Base-by-base conservation (phyloP, 805 yeast genomes). In the Ogataea sp. region DNA sequence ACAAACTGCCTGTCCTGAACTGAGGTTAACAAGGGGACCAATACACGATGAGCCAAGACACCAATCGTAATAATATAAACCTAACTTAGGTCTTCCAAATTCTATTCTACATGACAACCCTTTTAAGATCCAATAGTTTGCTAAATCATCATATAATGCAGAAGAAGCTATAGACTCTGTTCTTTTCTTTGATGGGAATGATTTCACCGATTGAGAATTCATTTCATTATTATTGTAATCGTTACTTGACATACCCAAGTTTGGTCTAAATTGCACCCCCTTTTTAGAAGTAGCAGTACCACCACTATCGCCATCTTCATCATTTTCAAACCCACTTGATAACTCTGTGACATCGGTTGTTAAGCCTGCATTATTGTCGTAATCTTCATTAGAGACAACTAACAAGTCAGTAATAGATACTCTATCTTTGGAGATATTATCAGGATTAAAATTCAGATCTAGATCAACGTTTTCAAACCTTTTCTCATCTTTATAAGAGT, bases 21-120 rank as follows among this genome's bases (percentile, higher is more conserved):
- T 37, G 6, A 58, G 36, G 39, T 56, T 60, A 13, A 61, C 54
- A 27, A 59, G 38, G 1, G 65, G 65, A 1, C 66, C 64, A 30
- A 51, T 54, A 45, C 68, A 62, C 5, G 65, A 52, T 3, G 65
- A 60, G 21, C 75, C 70, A 23, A 72, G 51, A 47, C 81, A 75
- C 83, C 83, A 76, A 36, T 67, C 65, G 43, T 75, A 74, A 43
- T 75, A 75, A n/a, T 62, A 59, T 3, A 67, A 53, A 5, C 77
- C 75, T 35, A 76, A 53, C 36, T 65, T 66, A 3, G 83, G 83
- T 47, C 82, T 65, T 3, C 81, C 81, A 45, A 61, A 62, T 14
- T 55, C 61, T 13, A 61, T 52, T 7, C 52, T 42, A 39, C 63
- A 61, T 9, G 56, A 50, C 3, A 59, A 42, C 1, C 58, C 53